Conservation (phyloP, 2,329 filamentous ascomycete genomes). For the Cercospora sojina region DNA sequence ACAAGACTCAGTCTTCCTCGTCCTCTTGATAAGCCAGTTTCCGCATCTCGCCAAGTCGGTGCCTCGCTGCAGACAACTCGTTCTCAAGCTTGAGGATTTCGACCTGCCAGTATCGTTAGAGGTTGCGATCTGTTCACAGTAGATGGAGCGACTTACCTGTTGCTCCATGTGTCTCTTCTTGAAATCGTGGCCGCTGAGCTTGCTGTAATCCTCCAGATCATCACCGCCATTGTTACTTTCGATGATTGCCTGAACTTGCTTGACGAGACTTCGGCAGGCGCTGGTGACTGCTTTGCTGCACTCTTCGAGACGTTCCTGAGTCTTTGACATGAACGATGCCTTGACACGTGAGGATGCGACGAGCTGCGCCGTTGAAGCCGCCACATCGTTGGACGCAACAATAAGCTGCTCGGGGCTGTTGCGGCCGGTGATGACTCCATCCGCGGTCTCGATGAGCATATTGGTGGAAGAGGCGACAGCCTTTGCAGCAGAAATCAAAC, state of each 20-base stretch:
- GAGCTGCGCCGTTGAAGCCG: conserved; percentile 91
- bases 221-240: conserved; percentile 76
- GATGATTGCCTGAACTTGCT: conserved; percentile 94
- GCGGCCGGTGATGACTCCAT: conserved; percentile 86
- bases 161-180: conserved; percentile 99
- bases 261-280: conserved; percentile 81
- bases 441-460: conserved; percentile 94
- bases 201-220: conserved; percentile 73
- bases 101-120: conserved; percentile 59
- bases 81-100: conserved; percentile 97
- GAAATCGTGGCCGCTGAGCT: conserved; percentile 91
- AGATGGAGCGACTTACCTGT: conserved; percentile 66
- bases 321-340: conserved; percentile 97
- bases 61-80: conserved; percentile 71
- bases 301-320: conserved; percentile 84
- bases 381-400: conserved; percentile 94
- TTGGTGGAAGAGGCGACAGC: conserved; percentile 88
- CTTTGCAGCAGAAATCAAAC: conserved; percentile 94
- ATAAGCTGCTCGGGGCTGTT: conserved; percentile 97
- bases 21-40: conserved; percentile 94
- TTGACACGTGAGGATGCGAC: conserved; percentile 95
- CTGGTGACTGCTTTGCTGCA: conserved; percentile 90
- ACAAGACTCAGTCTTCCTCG: conserved; percentile 23
- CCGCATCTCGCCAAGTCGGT: conserved; percentile 91
- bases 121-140: conserved; percentile 1